These are phyloP conservation scores for Xylariaceae sp. DNA, from an alignment of 2,329 filamentous ascomycete genomes.

Conservation along the genomic window DNA sequence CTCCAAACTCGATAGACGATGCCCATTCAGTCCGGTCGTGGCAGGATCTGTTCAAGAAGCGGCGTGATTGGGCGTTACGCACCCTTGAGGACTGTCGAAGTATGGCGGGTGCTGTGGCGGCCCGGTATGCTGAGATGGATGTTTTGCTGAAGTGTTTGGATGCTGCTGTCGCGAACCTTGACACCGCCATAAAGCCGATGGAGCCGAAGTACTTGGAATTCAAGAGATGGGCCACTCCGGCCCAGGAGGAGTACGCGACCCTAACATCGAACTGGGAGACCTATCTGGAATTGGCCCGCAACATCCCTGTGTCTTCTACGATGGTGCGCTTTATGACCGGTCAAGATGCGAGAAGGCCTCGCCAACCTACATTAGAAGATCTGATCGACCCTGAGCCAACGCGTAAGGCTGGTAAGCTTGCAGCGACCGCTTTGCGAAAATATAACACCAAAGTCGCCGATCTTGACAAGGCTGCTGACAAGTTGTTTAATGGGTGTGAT, in stretches of 20 bases:
- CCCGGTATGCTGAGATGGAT: conserved; percentile 67
- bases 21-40: conserved; percentile 80
- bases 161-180: conserved; percentile 80
- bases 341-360: conserved; percentile 40
- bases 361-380: conserved; percentile 62
- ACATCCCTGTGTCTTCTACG: conserved; percentile 59
- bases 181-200: conserved; percentile 66
- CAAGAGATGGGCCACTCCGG: conserved; percentile 64
- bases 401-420: conserved; percentile 65
- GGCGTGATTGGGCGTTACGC: conserved; percentile 72
- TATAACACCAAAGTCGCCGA: conserved; percentile 58
- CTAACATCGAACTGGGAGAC: conserved; percentile 64
- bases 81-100: conserved; percentile 65
- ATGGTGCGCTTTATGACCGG: conserved; percentile 65
- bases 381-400: conserved; percentile 72
- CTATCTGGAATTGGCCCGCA: conserved; percentile 61
- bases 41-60: conserved; percentile 78
- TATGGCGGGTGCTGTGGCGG: conserved; percentile 59
- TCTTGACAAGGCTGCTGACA: conserved; percentile 56
- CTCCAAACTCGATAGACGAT: conserved; percentile 79
- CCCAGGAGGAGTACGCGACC: conserved; percentile 63
- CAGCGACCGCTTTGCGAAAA: conserved; percentile 53
- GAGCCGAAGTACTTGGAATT: conserved; percentile 69
- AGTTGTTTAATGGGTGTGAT: conserved; percentile 59
- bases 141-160: conserved; percentile 76